Evolutionary conservation across 2,329 filamentous ascomycete genomes (phyloP), one percentile per base, ranked within the genome.

Genomic region (Diatrype stigma): DNA sequence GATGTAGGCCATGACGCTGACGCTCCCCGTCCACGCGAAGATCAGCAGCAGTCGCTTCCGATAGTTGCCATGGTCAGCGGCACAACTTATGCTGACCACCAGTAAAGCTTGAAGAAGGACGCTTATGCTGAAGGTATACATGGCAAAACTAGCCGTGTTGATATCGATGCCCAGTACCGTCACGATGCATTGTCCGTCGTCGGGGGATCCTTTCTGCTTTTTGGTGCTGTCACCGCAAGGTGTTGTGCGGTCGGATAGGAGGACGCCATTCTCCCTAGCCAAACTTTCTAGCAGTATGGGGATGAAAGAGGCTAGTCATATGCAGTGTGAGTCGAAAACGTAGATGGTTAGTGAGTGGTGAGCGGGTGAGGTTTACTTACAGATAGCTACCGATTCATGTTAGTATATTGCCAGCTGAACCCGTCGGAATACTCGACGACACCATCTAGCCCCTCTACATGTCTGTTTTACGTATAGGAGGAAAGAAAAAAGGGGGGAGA

Each of bases 51-150:
- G 80, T 49, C 85, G 87, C 76, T 97, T 99, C 53, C 94, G 85
- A 73, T 92, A 94, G 60, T 82, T 87, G 56, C 94, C 94, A 70
- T 97, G 93, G 68, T 99, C 94, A 51, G 94, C 94, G 7, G 93
- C 92, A 50, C 90, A 94, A 64, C 91, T 96, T 77, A 99, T 96
- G 64, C 91, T 96, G 56, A 99, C 90, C 42, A 99, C 95, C 28
- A 97, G 74, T 26, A 97, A 71, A 1, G 92, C 89, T 68, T 99
- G 94, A 11, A 96, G 70, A 19, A 96, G 70, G 1, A 99, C 94
- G 66, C 90, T 95, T 63, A 95, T 76, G 51, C 91, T 96, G 70
- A 99, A 99, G 2, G 91, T 96, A 72, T 97, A 97, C 90, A 97
- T 96, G 67, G 91, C 93, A 69, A 97, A 96, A 69, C 89, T 95